Conservation (phyloP, 2,329 filamentous ascomycete species). For the Cercospora zeina region DNA sequence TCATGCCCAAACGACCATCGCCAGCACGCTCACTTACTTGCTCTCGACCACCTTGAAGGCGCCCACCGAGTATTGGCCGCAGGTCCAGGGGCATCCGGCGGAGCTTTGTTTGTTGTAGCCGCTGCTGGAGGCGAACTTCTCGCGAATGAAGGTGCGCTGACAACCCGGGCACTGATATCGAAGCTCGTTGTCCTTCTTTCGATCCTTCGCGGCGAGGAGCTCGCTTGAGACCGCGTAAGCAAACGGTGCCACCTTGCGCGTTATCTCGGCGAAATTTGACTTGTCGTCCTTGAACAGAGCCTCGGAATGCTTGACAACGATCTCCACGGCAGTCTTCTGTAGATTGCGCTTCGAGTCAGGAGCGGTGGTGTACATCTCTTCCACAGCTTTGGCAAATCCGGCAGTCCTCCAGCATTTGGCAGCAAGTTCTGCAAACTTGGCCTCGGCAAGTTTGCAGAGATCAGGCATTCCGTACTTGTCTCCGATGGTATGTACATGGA, state of each 20-base stretch:
- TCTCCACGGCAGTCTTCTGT: not conserved
- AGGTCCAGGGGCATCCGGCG: too few relatives aligned
- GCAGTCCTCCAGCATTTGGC: not conserved
- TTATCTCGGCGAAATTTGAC: not conserved
- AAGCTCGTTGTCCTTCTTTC: not conserved
- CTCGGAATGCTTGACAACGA: not conserved
- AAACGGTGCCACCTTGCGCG: not conserved
- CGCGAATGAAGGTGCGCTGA: not conserved
- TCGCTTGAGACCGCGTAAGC: not conserved
- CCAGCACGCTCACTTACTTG: too few relatives aligned
- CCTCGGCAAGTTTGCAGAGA: not conserved
- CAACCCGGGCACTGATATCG: not conserved
- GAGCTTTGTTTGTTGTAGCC: too few relatives aligned
- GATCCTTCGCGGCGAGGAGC: not conserved
- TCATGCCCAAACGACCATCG: too few relatives aligned
- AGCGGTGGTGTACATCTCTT: constrained; percentile 6
- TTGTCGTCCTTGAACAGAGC: not conserved
- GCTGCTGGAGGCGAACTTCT: not conserved
- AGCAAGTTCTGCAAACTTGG: constrained; percentile 2
- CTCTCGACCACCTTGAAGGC: too few relatives aligned
- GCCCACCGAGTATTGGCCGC: too few relatives aligned
- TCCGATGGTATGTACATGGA: constrained; percentile 5
- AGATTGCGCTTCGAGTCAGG: not conserved
- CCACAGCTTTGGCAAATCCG: constrained; percentile 8
- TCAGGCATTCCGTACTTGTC: constrained; percentile 16